Evolutionary conservation across 352 stramenopile genomes (phyloP), one percentile per base, ranked within the genome.

Genomic region (Pythium phragmiticola): DNA sequence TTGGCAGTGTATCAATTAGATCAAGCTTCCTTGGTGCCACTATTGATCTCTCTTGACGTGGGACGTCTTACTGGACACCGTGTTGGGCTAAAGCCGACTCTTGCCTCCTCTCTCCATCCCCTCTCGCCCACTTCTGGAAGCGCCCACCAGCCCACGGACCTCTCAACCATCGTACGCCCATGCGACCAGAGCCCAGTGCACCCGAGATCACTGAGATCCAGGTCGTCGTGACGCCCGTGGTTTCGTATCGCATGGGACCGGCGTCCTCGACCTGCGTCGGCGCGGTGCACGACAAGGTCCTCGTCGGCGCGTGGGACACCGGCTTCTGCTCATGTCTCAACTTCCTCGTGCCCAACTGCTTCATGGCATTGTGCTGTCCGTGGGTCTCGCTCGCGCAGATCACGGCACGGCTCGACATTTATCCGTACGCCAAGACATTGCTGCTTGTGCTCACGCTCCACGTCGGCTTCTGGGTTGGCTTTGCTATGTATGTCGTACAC

Each of bases 351-450:
- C 75, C 76, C 39, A 89, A 89, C 65, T 61, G 61, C 36, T 41
- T 84, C 50, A 82, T 84, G 76, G 62, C 62, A 9, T 76, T 63
- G 17, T 70, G 75, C 46, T 89, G 80, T 63, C 76, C 78, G 30
- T 89, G 80, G 47, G 72, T 89, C 37, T 80, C 76, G 21, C 23
- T 85, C 36, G 76, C 80, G 1, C 80, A 89, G 53, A 82, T 87
- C 58, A 57, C 72, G n/a, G 45, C 61, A 49, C 75, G 78, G 8
- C 67, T 90, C 37, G 75, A 74, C 1, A 64, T 90, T 17, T 65
- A 72, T 19, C 53, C 74, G 39, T 89, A 73, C 69, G 63, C 56
- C 12, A 74, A 70, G 13, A 56, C 70, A n/a, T 48, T 88, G 45
- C 42, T 79, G 12, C 57, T 80, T 55, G 80, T 83, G 47, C 49